A percentile compares a stretch with the other conserved stretches of the same genome.
Evolutionary conservation across 2,329 filamentous ascomycete genomes (phyloP).

Genomic region (Parafenestella ontariensis): DNA sequence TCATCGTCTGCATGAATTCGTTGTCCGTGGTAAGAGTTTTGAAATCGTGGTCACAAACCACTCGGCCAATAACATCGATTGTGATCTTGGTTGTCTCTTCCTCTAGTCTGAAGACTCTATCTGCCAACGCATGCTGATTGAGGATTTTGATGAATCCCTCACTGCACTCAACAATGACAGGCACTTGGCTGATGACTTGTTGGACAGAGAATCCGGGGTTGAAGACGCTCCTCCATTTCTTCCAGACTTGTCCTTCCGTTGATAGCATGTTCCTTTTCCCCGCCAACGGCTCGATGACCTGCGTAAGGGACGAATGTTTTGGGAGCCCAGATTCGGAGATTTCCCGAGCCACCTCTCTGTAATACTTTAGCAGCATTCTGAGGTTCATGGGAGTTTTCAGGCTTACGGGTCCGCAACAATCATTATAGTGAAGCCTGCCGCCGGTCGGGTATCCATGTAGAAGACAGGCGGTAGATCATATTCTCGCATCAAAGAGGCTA

Average conservation of each 20-base stretch:
- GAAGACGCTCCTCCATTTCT: slow-evolving; percentile 54
- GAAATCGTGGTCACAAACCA: slow-evolving; percentile 49
- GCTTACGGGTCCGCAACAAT: slow-evolving; percentile 41
- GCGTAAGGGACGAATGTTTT: slow-evolving; percentile 41
- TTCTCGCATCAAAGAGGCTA: slow-evolving; percentile 19
- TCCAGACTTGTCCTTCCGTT: slow-evolving; percentile 51
- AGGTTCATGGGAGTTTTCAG: not conserved
- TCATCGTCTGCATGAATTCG: slow-evolving; percentile 47
- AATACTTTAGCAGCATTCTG: not conserved
- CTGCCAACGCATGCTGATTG: slow-evolving; percentile 40
- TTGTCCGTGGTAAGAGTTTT: slow-evolving; percentile 45
- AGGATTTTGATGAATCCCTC: slow-evolving; percentile 45
- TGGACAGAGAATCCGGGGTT: slow-evolving; percentile 51
- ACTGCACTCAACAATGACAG: slow-evolving; percentile 47
- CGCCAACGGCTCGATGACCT: slow-evolving; percentile 46
- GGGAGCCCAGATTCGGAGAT: slow-evolving; percentile 40
- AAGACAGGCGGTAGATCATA: slow-evolving; percentile 49
- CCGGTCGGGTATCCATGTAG: slow-evolving; percentile 51
- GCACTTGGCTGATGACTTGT: slow-evolving; percentile 50
- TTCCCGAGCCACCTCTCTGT: slow-evolving; percentile 39
- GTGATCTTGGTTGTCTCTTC: slow-evolving; percentile 50
- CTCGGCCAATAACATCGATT: slow-evolving; percentile 53
- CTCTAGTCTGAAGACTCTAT: slow-evolving; percentile 51
- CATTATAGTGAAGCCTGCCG: slow-evolving; percentile 31
- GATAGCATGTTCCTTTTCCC: slow-evolving; percentile 49